Conservation (phyloP, 208 protist genomes). For the Acanthamoeba lenticulata region DNA sequence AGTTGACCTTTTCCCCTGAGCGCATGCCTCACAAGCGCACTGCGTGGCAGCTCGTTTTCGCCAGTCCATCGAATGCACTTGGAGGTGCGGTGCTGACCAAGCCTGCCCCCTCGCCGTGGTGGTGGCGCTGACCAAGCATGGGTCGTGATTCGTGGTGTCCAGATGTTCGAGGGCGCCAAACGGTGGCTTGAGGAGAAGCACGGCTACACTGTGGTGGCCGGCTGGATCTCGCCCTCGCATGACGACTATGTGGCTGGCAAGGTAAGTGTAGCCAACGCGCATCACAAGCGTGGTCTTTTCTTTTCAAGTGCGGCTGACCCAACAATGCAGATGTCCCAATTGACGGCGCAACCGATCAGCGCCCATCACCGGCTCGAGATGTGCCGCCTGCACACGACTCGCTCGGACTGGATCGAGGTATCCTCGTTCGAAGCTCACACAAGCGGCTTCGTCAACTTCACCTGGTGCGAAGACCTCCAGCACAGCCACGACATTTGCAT, state of each 20-base stretch:
- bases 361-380: not conserved
- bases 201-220: not conserved
- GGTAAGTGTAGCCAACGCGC: not conserved
- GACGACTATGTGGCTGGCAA: conserved; percentile 16
- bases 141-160: not conserved
- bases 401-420: conserved; percentile 2
- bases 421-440: not conserved
- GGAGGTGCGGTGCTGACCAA: not conserved
- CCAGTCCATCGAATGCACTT: not conserved
- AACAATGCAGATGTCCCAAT: not conserved
- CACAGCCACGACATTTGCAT: not conserved
- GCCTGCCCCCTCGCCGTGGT: too few species aligned
- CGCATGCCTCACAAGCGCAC: too few species aligned
- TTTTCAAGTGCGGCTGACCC: too few species aligned
- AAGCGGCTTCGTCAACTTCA: not conserved
- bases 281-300: too few species aligned
- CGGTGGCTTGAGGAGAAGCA: conserved; percentile 3
- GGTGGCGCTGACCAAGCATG: too few species aligned
- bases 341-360: not conserved
- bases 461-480: not conserved
- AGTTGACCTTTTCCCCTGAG: too few species aligned
- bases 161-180: conserved; percentile 27
- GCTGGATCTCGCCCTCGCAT: conserved; percentile 17
- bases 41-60: not conserved
- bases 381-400: not conserved